Evolutionary conservation across 768 basidiomycete genomes (phyloP).

Genomic region (Cystoderma amianthinum): DNA sequence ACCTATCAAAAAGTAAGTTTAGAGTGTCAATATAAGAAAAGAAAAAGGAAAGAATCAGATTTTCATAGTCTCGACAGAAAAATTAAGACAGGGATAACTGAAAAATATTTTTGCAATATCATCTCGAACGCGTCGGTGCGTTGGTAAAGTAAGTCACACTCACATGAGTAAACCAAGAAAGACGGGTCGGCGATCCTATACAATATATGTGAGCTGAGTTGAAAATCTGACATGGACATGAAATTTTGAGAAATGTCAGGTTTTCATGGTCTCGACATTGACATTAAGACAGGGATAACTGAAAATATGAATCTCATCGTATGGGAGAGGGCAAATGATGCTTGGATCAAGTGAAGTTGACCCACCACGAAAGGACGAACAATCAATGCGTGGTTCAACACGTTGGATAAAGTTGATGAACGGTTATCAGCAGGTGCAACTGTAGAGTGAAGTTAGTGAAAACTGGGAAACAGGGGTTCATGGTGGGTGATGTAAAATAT

Average conservation of each 20-base stretch:
- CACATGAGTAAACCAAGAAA: neutral
- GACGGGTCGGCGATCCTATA: neutral
- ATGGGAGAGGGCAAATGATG: neutral
- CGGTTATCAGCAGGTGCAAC: no score
- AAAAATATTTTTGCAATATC: conserved; percentile 23
- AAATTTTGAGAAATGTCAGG: conserved; percentile 19
- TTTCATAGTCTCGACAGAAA: conserved; percentile 23
- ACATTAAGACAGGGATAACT: conserved; percentile 79
- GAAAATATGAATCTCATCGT: conserved; percentile 40
- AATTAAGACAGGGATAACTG: conserved; percentile 30
- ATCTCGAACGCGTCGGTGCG: conserved; percentile 1
- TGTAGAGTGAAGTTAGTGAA: no score
- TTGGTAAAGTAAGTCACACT: neutral
- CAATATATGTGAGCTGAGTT: neutral
- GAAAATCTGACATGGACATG: neutral
- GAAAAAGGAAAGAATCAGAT: conserved; percentile 20
- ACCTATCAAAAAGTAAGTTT: no score
- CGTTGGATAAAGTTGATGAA: no score
- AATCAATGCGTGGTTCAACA: no score
- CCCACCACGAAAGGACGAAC: no score
- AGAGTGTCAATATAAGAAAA: no score
- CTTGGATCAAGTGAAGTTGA: neutral
- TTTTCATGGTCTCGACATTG: conserved; percentile 45
- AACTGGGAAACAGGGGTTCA: no score
- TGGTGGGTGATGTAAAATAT: no score